Conservation (phyloP, 805 yeast genomes). For the Ogataea pilisensis region DNA sequence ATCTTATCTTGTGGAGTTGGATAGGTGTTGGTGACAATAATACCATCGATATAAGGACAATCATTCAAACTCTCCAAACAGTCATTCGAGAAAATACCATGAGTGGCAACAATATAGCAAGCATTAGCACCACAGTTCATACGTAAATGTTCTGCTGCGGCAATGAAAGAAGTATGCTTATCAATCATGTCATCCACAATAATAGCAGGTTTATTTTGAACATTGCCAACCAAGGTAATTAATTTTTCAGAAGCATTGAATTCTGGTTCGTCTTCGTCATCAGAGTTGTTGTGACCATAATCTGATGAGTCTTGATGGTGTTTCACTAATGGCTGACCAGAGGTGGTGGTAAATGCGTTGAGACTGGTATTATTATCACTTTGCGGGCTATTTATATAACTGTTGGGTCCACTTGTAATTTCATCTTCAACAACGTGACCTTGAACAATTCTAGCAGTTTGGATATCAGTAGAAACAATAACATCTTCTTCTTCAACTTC, state of each 20-base stretch:
- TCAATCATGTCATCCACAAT: conserved; percentile 97
- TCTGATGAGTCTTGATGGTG: conserved; percentile 26
- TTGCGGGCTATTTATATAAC: conserved; percentile 32
- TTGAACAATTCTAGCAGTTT: conserved; percentile 91
- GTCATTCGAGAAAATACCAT: conserved; percentile 87
- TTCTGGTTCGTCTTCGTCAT: conserved; percentile 77
- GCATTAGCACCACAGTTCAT: conserved; percentile 93
- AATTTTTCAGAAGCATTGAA: conserved; percentile 69
- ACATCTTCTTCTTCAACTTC: conserved; percentile 62
- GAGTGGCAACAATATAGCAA: conserved; percentile 91
- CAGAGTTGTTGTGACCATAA: conserved; percentile 79
- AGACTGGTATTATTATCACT: background rate
- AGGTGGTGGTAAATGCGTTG: background rate
- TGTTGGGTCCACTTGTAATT: conserved; percentile 2
- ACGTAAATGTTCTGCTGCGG: conserved; percentile 97
- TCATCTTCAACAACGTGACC: conserved; percentile 96
- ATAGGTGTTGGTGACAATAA: conserved; percentile 94
- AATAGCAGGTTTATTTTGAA: conserved; percentile 84
- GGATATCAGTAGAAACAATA: conserved; percentile 73
- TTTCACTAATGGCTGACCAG: background rate
- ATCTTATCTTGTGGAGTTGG: conserved; percentile 70
- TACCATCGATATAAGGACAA: conserved; percentile 80
- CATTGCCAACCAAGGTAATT: conserved; percentile 96
- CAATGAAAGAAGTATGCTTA: conserved; percentile 87
- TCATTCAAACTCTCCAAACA: conserved; percentile 77